Conservation (phyloP, 257 asterid species). For the Rauvolfia tetraphylla region DNA sequence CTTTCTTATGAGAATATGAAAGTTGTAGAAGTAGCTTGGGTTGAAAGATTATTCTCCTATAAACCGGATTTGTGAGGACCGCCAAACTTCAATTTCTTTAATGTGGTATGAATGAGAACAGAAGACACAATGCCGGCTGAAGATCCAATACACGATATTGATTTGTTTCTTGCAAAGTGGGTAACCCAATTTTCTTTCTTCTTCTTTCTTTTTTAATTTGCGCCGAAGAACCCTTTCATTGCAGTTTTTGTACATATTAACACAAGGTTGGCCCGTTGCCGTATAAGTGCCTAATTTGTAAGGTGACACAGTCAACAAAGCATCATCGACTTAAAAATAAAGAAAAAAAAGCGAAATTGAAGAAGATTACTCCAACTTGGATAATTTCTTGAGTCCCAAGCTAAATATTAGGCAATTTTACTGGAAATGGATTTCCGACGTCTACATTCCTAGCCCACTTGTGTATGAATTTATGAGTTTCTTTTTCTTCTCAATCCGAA, state of each 20-base stretch:
- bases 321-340: too few species aligned
- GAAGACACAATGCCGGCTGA: not conserved
- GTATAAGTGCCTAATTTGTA: not conserved
- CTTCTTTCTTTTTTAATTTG: not conserved
- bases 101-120: too few species aligned
- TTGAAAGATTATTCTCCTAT: too few species aligned
- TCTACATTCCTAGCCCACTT: not conserved
- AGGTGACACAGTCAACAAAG: not conserved
- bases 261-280: not conserved
- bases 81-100: too few species aligned
- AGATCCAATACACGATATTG: not conserved
- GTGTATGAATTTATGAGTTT: not conserved
- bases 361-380: not conserved
- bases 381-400: slow-evolving; percentile 5
- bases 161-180: not conserved
- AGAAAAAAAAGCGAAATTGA: not conserved
- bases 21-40: too few species aligned
- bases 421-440: not conserved
- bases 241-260: too few species aligned
- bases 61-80: too few species aligned
- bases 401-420: not conserved
- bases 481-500: too few species aligned
- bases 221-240: too few species aligned
- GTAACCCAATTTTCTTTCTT: not conserved
- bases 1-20: too few species aligned